Evolutionary conservation across 2,329 filamentous ascomycete species (phyloP).

Genomic region (Fusarium camptoceras): DNA sequence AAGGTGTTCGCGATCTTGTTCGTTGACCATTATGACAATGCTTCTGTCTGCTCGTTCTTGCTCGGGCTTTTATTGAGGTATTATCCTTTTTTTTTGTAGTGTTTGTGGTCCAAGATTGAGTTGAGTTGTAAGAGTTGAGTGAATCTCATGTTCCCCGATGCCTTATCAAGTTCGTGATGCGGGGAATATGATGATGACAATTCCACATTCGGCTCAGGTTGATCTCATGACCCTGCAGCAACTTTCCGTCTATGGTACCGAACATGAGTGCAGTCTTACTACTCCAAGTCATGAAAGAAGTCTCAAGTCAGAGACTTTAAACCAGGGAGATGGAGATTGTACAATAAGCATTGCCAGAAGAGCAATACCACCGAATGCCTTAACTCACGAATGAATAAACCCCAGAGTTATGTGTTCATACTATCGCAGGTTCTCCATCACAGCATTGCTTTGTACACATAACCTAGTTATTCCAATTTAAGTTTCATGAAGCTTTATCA

Average conservation of each 20-base stretch:
- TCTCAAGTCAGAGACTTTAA: neutral
- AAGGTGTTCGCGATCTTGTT: conserved; percentile 27
- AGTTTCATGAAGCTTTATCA: neutral
- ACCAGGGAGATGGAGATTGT: neutral
- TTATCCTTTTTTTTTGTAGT: neutral
- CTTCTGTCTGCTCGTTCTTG: neutral
- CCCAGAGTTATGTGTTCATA: neutral
- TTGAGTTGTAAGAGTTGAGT: neutral
- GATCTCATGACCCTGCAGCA: neutral
- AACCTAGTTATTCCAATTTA: neutral
- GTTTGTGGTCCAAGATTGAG: neutral
- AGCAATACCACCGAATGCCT: neutral
- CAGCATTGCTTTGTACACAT: neutral
- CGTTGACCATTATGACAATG: conserved; percentile 17
- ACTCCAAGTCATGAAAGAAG: neutral
- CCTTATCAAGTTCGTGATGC: conserved; percentile 25
- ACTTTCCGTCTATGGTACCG: neutral
- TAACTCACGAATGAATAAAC: neutral
- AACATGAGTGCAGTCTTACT: neutral
- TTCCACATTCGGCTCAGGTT: neutral
- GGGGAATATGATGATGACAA: conserved; percentile 24
- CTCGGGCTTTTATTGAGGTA: neutral
- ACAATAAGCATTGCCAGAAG: neutral
- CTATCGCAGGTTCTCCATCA: neutral
- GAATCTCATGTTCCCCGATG: neutral